Evolutionary conservation across 2,329 filamentous ascomycete genomes (phyloP), one percentile per base, ranked within the genome.

Genomic region (Dothideomycetes sp.): DNA sequence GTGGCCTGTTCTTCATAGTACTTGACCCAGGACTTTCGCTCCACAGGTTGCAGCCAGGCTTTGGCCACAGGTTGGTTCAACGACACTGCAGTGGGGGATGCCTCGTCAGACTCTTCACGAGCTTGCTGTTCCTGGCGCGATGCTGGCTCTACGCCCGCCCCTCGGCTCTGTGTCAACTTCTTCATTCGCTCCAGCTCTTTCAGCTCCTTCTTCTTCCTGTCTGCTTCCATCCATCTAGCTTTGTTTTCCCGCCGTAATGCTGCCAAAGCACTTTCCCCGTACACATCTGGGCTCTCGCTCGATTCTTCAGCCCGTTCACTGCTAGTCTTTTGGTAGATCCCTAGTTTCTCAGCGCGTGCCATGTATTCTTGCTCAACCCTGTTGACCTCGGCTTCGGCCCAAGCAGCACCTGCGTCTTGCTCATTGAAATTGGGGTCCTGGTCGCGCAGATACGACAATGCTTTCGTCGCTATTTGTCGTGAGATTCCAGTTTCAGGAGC

Each of bases 1-100:
- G 42, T 43, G 12, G 58, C 57, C 32, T 52, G 49, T 19, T 60
- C 54, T 45, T 57, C 54, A 42, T 58, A 60, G 45, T 60, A 54
- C 30, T 58, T 55, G 10, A 60, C 52, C 56, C 56, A 60, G 4
- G 52, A 47, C 27, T 54, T 51, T 12, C 53, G 52, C 40, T 56
- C 49, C 9, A 50, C 46, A 8, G 53, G 53, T 31, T 48, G 40
- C 3, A 57, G 50, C 49, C 50, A 55, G 5, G 50, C 53, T 29
- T 49, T 49, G 8, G 39, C 36, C 1, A 34, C 19, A 19, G 41
- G 41, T 29, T 40, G 24, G 9, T 32, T 30, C 4, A 43, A 31
- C 10, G 41, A 32, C 8, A 43, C 33, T n/a, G 7, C n/a, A 5
- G 5, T 14, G 7, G 31, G 14, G 31, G n/a, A 14, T 33, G 31